Base-by-base conservation (phyloP, 345 rosid species). In the Lenwebbia sp. region DNA sequence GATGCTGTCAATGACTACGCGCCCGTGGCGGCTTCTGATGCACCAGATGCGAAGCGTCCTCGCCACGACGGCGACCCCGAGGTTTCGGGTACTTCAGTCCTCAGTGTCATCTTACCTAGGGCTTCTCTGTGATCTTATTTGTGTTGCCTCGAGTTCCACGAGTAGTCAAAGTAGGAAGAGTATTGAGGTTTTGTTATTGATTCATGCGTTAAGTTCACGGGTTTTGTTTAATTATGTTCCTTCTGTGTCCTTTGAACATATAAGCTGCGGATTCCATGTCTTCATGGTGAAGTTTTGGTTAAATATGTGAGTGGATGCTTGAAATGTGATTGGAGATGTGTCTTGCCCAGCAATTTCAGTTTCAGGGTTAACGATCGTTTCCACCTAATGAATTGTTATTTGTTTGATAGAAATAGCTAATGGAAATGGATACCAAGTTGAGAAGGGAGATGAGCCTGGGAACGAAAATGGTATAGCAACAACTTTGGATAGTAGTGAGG, bases 1-100 rank as follows among this genome's bases (percentile, higher is more conserved):
- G 90, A 88, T 44, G 91, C 78, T 25, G 89, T 40, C 37, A 65
- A 47, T 9, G 78, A 83, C 33, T 15, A 53, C 33, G 60, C 76
- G 13, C 40, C 85, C 19, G 88, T 22, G 28, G 85, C 40, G 1
- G 86, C 83, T 33, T 86, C 90, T 17, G 93, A 90, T 49, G 89
- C 91, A 30, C 92, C 89, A 5, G 94, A 90, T 30, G 83, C 89
- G 40, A 94, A 95, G 86, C 96, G 98, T 54, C 88, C 88, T 2
- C 93, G 92, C 87, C 87, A 91, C 19, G 94, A 89, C 11, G 86
- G 54, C 33, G 87, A 91, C 28, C 76, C 88, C 6, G 89, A 92
- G 51, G 92, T 85, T 25, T 87, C 90, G 88, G 98, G 96, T 94
- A 88, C 60, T 52, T 74, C 4, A 7, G 84, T 37, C 50, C 57